Base-by-base conservation (phyloP, 495 filamentous ascomycete genomes). In the Eremomyces bilateralis region DNA sequence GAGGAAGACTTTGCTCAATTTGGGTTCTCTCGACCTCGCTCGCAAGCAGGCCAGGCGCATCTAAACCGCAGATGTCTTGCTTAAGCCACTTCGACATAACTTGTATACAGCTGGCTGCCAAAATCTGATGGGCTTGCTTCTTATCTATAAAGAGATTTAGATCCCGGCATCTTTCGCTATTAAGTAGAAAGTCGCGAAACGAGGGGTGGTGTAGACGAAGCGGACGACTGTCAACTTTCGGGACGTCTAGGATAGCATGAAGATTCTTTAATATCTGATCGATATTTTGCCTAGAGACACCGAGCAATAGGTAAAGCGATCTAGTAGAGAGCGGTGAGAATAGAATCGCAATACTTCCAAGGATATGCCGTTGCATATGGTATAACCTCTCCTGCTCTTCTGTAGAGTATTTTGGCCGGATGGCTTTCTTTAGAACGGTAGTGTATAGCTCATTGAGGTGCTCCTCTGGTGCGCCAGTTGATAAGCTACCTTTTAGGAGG, bases 281-380 rank as follows among this genome's bases (percentile, higher is more conserved):
- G 8, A 28, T n/a, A 28, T 8, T n/a, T 8, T 8, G 8, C n/a
- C 24, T n/a, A 8, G 8, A n/a, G 24, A 28, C 8, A n/a, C 8
- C 8, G 10, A 36, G 21, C 3, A 36, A n/a, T 17, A 4, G 19
- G 11, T 22, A 22, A 4, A 36, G 25, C n/a, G 20, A 36, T 12
- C 16, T n/a, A 2, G 22, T 3, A 21, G 34, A 36, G 25, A 36
- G 34, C 1, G 34, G 34, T 4, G 34, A 30, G 20, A 36, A 31
- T 1, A 31, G 16, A 16, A 27, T 25, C 1, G 10, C 20, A 22
- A 36, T 36, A 36, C 20, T 36, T 22, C 34, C 34, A 31, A 36
- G 34, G 3, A 31, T 27, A 1, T 36, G 12, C 17, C 15, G 21
- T 17, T 22, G 21, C 19, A 36, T 22, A 36, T 15, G 1, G 17